Conservation (phyloP, 2,329 filamentous ascomycete species). For the Neoascochyta sp. region DNA sequence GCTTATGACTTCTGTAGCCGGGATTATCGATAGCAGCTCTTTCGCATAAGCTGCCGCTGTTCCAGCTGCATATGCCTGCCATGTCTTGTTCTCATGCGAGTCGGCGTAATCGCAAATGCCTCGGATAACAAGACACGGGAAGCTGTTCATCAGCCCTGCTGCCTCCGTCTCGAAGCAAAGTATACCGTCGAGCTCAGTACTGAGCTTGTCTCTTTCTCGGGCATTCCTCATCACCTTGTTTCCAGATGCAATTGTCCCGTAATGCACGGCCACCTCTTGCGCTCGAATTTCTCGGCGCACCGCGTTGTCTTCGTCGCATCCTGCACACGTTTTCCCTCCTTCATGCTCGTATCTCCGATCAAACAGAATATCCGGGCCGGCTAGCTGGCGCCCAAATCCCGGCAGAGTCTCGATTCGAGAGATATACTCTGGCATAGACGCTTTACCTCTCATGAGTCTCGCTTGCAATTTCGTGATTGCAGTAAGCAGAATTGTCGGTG, state of each 20-base stretch:
- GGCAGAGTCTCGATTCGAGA: constrained; percentile 1
- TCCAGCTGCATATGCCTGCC: constrained; percentile 4
- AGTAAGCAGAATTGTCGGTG: constrained; percentile 8
- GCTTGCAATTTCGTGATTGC: constrained; percentile 7
- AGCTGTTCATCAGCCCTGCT: constrained; percentile 3
- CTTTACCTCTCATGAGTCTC: not conserved
- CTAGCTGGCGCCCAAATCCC: not conserved
- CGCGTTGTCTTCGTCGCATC: constrained; percentile 2
- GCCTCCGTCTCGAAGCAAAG: constrained; percentile 6
- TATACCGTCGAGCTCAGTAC: constrained; percentile 8
- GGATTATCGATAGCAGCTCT: constrained; percentile 6
- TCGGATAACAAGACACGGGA: constrained; percentile 4
- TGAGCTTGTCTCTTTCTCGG: constrained; percentile 3
- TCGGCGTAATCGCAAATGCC: constrained; percentile 7
- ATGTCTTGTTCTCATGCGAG: constrained; percentile 4
- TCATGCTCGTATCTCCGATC: constrained; percentile 1
- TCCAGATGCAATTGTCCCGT: constrained; percentile 8
- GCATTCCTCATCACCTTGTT: constrained; percentile 8
- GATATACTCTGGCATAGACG: constrained; percentile 1
- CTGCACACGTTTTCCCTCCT: constrained; percentile 1
- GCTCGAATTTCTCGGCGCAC: not conserved
- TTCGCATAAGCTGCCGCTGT: constrained; percentile 6
- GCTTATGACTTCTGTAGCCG: no score
- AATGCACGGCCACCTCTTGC: constrained; percentile 4
- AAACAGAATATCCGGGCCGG: constrained; percentile 3